A percentile compares a stretch with the other conserved stretches of the same genome.
These are phyloP conservation scores for Zea mays DNA, from an alignment of 176 grass and related monocot species.

Conservation along the genomic window DNA sequence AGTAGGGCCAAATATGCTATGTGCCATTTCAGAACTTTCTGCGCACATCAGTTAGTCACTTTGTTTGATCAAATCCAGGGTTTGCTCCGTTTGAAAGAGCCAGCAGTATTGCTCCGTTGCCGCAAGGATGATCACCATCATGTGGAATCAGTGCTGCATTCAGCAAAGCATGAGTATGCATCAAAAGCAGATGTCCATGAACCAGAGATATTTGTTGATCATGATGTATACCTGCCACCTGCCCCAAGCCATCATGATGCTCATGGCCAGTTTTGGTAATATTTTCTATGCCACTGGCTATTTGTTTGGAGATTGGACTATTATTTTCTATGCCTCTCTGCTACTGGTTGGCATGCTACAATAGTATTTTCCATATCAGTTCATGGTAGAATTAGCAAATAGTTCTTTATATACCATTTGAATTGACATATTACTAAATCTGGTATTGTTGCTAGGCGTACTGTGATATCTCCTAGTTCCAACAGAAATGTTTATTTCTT, in stretches of 20 bases:
- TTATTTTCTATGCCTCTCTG: conserved; percentile 8
- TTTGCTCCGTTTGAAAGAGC: conserved; percentile 86
- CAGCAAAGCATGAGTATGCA: conserved; percentile 82
- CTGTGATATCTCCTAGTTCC: neutral
- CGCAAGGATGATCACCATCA: conserved; percentile 70
- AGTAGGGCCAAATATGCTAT: conserved; percentile 5
- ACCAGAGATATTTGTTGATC: conserved; percentile 73
- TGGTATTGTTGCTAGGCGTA: neutral
- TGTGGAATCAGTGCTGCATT: conserved; percentile 68
- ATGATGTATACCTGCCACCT: conserved; percentile 69
- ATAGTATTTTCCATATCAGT: neutral
- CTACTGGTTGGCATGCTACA: neutral
- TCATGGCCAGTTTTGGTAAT: conserved; percentile 78
- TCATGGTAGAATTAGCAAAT: neutral
- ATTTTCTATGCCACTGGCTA: conserved; percentile 1
- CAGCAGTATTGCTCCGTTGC: conserved; percentile 80
- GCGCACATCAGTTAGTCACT: neutral
- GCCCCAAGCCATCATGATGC: conserved; percentile 54
- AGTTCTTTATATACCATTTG: neutral
- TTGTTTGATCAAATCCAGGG: conserved; percentile 56
- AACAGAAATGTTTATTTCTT: neutral
- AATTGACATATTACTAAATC: conserved; percentile 10
- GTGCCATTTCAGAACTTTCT: neutral
- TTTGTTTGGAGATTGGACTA: conserved; percentile 1
- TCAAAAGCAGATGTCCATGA: conserved; percentile 70